Base-by-base conservation (phyloP, 2,329 filamentous ascomycete genomes). In the Dothistroma septosporum region DNA sequence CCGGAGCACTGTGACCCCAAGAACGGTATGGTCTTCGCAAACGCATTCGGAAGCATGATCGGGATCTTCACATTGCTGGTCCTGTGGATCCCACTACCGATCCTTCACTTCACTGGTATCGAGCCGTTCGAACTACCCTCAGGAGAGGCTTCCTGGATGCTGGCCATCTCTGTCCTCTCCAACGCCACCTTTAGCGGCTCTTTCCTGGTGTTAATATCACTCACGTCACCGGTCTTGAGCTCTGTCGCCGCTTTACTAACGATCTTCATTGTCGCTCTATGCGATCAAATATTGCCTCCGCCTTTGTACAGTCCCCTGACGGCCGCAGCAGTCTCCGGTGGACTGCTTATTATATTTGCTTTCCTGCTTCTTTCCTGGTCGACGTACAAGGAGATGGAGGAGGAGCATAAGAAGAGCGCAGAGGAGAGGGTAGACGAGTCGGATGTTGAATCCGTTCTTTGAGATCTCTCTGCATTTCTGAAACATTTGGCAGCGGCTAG, bases 21-120 rank as follows among this genome's bases (percentile, higher is more conserved):
- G n/a, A 86, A 92, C n/a, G 92, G 92, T 68, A 94, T 96, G 82
- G 87, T 97, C 62, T 97, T 99, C 69, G 92, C 94, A 70, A 97
- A 96, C 74, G 88, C 90, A 0, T 94, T 97, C 71, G 94, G 91
- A 57, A 90, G 87, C 65, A 80, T 93, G 72, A 94, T 99, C 64
- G 94, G 94, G 2, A 70, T 81, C 7, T 97, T 97, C 74, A 99
- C 94, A 0, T 76, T 97, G 28, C 77, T 84, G 0, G 89, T 97
- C 7, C 84, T 99, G 3, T 99, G 94, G 94, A 85, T 97, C 52
- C 94, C 94, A 0, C 74, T 99, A 9, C 93, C 93, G 0, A 77
- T 97, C 33, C 78, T 99, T 33, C 91, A 99, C 76, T 76, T 87
- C 61, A 80, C 87, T 11, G 90, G 90, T 0, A 82, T 90, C 70